phyloP scores from a whole-genome alignment of 169 alveolate species.

The Cryptosporidium parvum region DNA sequence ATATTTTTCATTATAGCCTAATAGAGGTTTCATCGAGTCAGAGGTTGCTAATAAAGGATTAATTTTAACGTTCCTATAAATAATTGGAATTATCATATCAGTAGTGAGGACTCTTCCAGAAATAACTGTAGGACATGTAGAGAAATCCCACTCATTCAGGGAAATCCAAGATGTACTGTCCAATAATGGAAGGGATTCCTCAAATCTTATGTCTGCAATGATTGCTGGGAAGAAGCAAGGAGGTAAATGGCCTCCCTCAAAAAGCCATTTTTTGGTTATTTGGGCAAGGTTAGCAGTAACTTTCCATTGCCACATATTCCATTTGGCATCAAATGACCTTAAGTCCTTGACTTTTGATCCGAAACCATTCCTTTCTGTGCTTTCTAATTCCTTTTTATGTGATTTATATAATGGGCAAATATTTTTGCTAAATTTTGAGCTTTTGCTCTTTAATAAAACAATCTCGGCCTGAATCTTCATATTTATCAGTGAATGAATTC shows the following conservation, averaged over 20 bases:
- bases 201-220: slow-evolving; percentile 69
- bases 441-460: slow-evolving; percentile 17
- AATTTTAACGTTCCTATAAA: slow-evolving; percentile 39
- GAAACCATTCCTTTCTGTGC: not conserved
- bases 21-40: slow-evolving; percentile 46
- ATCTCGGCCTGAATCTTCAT: slow-evolving; percentile 74
- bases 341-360: slow-evolving; percentile 10
- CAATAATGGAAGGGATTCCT: slow-evolving; percentile 53
- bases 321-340: slow-evolving; percentile 45
- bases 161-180: slow-evolving; percentile 71
- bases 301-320: slow-evolving; percentile 76
- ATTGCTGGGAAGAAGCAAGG: slow-evolving; percentile 74
- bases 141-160: slow-evolving; percentile 46
- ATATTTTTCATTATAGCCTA: slow-evolving; percentile 60
- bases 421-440: slow-evolving; percentile 7
- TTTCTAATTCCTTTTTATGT: not conserved
- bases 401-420: not conserved
- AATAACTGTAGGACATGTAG: slow-evolving; percentile 61
- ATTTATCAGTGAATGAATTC: slow-evolving; percentile 50
- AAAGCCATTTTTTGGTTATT: slow-evolving; percentile 66
- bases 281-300: slow-evolving; percentile 70
- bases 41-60: slow-evolving; percentile 64
- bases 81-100: slow-evolving; percentile 58
- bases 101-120: slow-evolving; percentile 74
- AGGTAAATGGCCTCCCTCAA: slow-evolving; percentile 73